Evolutionary conservation across 805 yeast genomes (phyloP), one percentile per base, ranked within the genome.

Genomic region (Kazachstania bromeliacearum): DNA sequence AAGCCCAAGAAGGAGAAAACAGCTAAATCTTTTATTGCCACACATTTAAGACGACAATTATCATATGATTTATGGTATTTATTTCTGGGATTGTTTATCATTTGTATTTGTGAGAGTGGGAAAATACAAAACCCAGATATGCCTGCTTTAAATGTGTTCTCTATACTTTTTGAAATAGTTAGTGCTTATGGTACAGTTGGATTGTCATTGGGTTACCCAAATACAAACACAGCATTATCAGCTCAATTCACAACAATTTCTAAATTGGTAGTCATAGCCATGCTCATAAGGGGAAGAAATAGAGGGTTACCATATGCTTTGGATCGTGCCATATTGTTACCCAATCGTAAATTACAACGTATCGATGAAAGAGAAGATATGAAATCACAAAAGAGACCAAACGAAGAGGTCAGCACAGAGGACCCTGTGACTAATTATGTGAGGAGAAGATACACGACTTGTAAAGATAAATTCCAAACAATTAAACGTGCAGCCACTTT

Each of bases 161-260:
- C 72, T 3, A 65, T 84, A 2, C 61, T 89, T 48, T 89, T 88
- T 60, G 98, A 89, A 54, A 77, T 87, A 38, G 84, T 85, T 5
- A 80, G 94, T 44, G 97, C 97, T 0, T 92, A 89, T 61, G 96
- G 97, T 57, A 87, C 95, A 0, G 97, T 89, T 28, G 98, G 98
- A 0, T 60, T 89, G 40, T 82, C 95, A 4, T 59, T 85, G 37
- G 98, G 98, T 0, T 85, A 77, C 45, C 83, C 94, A 0, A 64
- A 62, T 30, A 64, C 71, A 4, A 63, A 70, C 41, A 66, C 85
- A 2, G 83, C 96, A 1, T 72, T 92, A 30, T 70, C 79, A n/a
- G 85, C 75, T 0, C 73, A 80, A 50, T 85, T 89, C 55, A 70
- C 72, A 15, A 68, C 69, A 0, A 48, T 89, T 4, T 81, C 95